Evolutionary conservation across 2,329 filamentous ascomycete genomes (phyloP).

Genomic region (Fusarium sp.): DNA sequence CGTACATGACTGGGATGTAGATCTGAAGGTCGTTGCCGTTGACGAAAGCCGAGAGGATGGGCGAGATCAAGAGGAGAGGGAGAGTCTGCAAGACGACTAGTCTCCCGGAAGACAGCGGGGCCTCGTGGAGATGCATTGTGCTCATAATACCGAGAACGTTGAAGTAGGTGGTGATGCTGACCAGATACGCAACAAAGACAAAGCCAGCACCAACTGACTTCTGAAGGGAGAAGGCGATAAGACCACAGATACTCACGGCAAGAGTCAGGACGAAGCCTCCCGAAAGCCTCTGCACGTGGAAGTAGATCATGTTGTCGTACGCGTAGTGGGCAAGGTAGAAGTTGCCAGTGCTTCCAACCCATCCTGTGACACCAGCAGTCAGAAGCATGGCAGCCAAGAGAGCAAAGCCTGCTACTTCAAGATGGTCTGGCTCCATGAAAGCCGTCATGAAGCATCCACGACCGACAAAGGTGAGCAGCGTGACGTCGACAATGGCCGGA

Average conservation of each 20-base stretch:
- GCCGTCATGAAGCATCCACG: slow-evolving; percentile 37
- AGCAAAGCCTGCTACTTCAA: slow-evolving; percentile 30
- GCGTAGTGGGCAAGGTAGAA: slow-evolving; percentile 35
- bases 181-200: slow-evolving; percentile 27
- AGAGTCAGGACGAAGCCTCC: slow-evolving; percentile 29
- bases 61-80: slow-evolving; percentile 26
- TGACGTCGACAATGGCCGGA: slow-evolving; percentile 28
- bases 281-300: slow-evolving; percentile 30
- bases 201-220: slow-evolving; percentile 21
- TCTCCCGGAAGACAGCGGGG: slow-evolving; percentile 23
- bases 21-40: slow-evolving; percentile 31
- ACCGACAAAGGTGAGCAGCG: slow-evolving; percentile 30
- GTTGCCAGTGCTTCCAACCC: slow-evolving; percentile 33
- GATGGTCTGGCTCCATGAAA: slow-evolving; percentile 20
- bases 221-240: slow-evolving; percentile 25
- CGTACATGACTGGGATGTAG: slow-evolving; percentile 30
- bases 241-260: slow-evolving; percentile 9
- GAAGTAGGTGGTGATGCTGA: slow-evolving; percentile 33
- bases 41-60: slow-evolving; percentile 26
- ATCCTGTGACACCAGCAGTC: slow-evolving; percentile 36
- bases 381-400: slow-evolving; percentile 24
- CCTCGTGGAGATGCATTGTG: slow-evolving; percentile 30
- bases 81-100: slow-evolving; percentile 24
- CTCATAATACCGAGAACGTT: slow-evolving; percentile 34
- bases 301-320: slow-evolving; percentile 37